A percentile compares a stretch with the other conserved stretches of the same genome.
phyloP scores from a whole-genome alignment of 2,329 filamentous ascomycete species.

The Trichoderma endophyticum region DNA sequence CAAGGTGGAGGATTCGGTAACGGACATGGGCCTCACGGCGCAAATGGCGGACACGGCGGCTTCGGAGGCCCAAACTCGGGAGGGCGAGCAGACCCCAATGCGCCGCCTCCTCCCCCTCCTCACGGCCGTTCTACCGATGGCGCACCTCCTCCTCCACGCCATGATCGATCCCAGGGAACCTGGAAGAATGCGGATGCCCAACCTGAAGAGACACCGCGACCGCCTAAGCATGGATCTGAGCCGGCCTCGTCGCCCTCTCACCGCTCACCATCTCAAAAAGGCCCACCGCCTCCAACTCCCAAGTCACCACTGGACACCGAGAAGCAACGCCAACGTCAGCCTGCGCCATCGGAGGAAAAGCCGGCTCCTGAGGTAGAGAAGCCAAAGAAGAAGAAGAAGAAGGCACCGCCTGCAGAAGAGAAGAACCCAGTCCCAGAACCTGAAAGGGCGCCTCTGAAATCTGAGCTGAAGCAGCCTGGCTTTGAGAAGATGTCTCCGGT shows the following conservation, averaged over 20 bases:
- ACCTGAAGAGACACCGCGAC: neutral
- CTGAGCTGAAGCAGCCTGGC: neutral
- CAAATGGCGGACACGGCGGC: constrained; percentile 17
- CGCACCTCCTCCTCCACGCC: constrained; percentile 13
- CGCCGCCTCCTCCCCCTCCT: constrained; percentile 17
- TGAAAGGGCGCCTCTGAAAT: constrained; percentile 1
- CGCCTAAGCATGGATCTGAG: neutral
- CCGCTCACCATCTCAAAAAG: constrained; percentile 18
- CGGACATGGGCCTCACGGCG: constrained; percentile 6
- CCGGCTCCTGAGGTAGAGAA: constrained; percentile 24
- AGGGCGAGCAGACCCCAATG: constrained; percentile 4
- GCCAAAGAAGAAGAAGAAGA: constrained; percentile 19
- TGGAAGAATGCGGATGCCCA: constrained; percentile 1
- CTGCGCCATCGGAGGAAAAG: constrained; percentile 24
- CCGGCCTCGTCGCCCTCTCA: constrained; percentile 9
- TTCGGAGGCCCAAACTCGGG: constrained; percentile 24
- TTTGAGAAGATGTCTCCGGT: neutral
- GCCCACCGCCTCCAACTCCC: neutral
- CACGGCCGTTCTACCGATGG: constrained; percentile 5
- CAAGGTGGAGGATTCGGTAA: constrained; percentile 13
- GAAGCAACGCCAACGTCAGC: constrained; percentile 23
- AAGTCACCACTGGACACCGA: constrained; percentile 15
- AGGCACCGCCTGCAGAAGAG: neutral
- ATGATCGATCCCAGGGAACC: constrained; percentile 15
- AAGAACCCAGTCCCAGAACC: neutral